Evolutionary conservation across 306 rosid species (phyloP), one percentile per base, ranked within the genome.

Genomic region (Oemleria cerasiformis): DNA sequence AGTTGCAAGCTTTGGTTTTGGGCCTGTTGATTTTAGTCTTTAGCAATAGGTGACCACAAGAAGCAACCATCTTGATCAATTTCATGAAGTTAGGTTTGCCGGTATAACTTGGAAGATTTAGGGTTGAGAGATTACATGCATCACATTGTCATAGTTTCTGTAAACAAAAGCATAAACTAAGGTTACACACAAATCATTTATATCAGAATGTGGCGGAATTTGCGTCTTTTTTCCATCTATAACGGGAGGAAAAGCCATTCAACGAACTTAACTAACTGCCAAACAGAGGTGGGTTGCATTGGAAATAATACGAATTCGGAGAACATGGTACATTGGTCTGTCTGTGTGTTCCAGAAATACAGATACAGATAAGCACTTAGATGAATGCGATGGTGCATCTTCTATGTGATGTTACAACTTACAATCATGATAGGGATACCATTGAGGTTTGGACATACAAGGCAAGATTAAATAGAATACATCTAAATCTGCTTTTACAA

Each of bases 401-500:
- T 77, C 88, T 75, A 73, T 63, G 71, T 63, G 78, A 70, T 79
- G 80, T 76, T 85, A 85, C 88, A 85, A 72, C 78, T 86, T 78
- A 86, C 74, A 8, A 8, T 78, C 58, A 74, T 75, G 51, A 68
- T 87, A 83, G 85, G 77, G 77, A 83, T 81, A 84, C 89, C 83
- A 40, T 69, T 14, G 71, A 79, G 79, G 83, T 80, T 77, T 77
- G 86, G 86, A 80, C 79, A 78, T 7, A 80, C 79, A 80, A 14
- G 17, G 9, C 58, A 4, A 71, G 72, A 74, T 74, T 68, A 67
- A 69, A 82, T 61, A 63, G 51, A 77, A 84, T 83, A 79, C 84
- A 80, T 84, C 90, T 90, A 86, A 75, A 78, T 75, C 86, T 80
- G 79, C 76, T 82, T 73, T 84, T 77, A 81, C 88, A 75, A 48